Evolutionary conservation across 768 basidiomycete species (phyloP).

Genomic region (Podaxis sp.): DNA sequence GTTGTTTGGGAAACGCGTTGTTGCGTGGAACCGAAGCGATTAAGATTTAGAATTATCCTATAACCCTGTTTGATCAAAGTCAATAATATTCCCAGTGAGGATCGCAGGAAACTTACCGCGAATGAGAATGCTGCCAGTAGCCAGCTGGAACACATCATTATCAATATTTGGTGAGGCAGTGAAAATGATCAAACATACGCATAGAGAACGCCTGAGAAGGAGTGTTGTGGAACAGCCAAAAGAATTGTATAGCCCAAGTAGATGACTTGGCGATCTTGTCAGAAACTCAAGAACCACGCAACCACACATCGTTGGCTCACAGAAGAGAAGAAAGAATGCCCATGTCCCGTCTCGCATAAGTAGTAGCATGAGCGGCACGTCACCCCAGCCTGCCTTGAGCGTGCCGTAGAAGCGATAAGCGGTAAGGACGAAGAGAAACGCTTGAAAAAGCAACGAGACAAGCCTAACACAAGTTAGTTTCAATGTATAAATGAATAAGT

Average conservation of each 20-base stretch:
- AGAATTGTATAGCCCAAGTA: constrained; percentile 8
- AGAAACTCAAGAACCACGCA: neutral
- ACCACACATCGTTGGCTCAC: constrained; percentile 23
- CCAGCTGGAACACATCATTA: constrained; percentile 27
- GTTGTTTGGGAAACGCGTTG: neutral
- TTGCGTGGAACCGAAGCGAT: constrained; percentile 24
- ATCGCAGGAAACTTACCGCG: constrained; percentile 23
- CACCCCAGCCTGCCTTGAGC: constrained; percentile 38
- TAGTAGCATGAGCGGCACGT: constrained; percentile 38
- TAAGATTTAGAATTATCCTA: constrained; percentile 36
- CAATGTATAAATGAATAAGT: neutral
- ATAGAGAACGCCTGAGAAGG: constrained; percentile 30
- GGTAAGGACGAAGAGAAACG: constrained; percentile 38
- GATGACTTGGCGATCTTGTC: neutral
- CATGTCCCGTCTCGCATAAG: constrained; percentile 47
- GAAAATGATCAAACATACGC: constrained; percentile 23
- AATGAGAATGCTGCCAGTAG: constrained; percentile 34
- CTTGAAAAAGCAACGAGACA: constrained; percentile 35
- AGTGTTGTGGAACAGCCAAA: constrained; percentile 16
- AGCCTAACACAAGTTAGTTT: constrained; percentile 22
- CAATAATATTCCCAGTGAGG: neutral
- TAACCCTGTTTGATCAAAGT: constrained; percentile 28
- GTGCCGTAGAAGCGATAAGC: constrained; percentile 34
- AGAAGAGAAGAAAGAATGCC: constrained; percentile 40
- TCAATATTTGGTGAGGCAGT: neutral